These are phyloP conservation scores for Cystofilobasidium macerans DNA, from an alignment of 768 basidiomycete genomes.

Conservation along the genomic window DNA sequence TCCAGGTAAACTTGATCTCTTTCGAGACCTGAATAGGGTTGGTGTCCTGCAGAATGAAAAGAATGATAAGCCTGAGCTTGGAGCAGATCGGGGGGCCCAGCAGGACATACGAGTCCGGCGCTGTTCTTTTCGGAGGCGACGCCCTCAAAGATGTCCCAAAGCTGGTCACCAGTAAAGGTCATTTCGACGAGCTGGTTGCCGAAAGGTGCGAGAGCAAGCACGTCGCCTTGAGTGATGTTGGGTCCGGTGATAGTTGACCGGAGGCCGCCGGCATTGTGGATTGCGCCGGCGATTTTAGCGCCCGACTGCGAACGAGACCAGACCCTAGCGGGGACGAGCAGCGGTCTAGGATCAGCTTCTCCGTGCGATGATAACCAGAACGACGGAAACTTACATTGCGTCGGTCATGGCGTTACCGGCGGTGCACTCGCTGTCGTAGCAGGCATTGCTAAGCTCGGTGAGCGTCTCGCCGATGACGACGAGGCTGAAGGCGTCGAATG, in stretches of 20 bases:
- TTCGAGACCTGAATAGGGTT: constrained; percentile 38
- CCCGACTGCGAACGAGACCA: constrained; percentile 27
- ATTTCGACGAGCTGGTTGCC: constrained; percentile 43
- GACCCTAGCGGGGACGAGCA: constrained; percentile 13
- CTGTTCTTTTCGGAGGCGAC: constrained; percentile 37
- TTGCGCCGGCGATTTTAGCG: constrained; percentile 35
- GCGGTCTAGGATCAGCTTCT: no score
- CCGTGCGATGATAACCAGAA: no score
- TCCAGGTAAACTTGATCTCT: constrained; percentile 28
- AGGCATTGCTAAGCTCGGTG: constrained; percentile 40
- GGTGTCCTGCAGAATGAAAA: constrained; percentile 31
- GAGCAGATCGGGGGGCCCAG: not conserved
- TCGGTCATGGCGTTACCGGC: constrained; percentile 44
- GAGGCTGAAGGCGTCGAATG: constrained; percentile 39
- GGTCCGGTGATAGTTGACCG: constrained; percentile 39
- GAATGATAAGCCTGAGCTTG: no score
- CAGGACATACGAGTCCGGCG: not conserved
- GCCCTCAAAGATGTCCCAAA: constrained; percentile 44
- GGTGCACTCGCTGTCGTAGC: constrained; percentile 44
- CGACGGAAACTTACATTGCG: constrained; percentile 30
- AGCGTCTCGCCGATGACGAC: constrained; percentile 40
- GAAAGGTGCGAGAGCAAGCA: constrained; percentile 44
- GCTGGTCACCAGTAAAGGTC: constrained; percentile 39
- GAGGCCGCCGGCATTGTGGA: constrained; percentile 41
- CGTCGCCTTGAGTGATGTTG: constrained; percentile 23